A percentile compares a stretch with the other conserved stretches of the same genome.
Conservation (phyloP, 179 eudicot species). For the Amaranthus tricolor region DNA sequence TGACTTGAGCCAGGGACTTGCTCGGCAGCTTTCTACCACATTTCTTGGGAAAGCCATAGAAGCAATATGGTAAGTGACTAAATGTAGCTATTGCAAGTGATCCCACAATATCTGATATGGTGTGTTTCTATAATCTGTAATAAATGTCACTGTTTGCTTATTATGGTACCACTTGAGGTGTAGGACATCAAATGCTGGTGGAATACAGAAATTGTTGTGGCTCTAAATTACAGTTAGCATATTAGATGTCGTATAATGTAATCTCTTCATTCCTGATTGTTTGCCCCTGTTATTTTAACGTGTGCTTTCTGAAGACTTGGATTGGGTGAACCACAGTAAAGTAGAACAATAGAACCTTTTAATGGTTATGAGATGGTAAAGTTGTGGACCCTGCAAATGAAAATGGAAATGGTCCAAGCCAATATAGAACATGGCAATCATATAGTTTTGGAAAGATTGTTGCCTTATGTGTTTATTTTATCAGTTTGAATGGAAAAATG, state of each 20-base stretch:
- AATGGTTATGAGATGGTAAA: too few species aligned
- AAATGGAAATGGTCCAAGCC: too few species aligned
- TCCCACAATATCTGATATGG: background rate
- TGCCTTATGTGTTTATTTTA: background rate
- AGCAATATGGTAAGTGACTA: conserved; percentile 72
- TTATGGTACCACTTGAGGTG: background rate
- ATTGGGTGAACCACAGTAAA: background rate
- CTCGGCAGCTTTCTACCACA: conserved; percentile 78
- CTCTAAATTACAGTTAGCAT: background rate
- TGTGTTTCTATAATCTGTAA: background rate
- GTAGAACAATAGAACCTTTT: background rate
- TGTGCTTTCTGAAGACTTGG: background rate
- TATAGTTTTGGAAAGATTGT: background rate
- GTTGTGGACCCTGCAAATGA: too few species aligned
- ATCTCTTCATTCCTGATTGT: background rate
- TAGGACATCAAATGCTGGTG: background rate
- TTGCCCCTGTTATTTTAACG: background rate
- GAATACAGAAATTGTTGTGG: background rate
- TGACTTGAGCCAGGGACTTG: conserved; percentile 94
- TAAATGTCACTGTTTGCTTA: background rate
- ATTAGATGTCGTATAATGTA: background rate
- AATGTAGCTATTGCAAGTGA: background rate
- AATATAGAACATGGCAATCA: too few species aligned
- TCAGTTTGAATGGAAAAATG: background rate
- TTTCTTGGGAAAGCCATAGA: conserved; percentile 93